Conservation (phyloP, 345 rosid genomes). For the Pistacia vera region DNA sequence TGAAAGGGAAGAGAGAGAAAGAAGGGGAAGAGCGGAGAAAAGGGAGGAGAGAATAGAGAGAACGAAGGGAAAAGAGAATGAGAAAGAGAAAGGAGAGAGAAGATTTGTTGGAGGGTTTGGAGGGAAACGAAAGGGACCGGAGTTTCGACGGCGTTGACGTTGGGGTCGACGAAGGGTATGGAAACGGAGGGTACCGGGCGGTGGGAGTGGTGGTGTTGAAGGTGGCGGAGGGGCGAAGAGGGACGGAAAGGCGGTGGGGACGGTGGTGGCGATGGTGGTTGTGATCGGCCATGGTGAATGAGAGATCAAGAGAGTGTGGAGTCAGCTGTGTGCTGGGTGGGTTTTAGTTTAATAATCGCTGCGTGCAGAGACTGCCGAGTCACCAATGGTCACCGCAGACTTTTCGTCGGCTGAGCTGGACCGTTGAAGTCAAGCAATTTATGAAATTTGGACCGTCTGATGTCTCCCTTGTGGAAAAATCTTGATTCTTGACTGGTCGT, state of each 20-base stretch:
- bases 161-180: slow-evolving; percentile 50
- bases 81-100: slow-evolving; percentile 51
- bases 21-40: slow-evolving; percentile 58
- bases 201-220: slow-evolving; percentile 17
- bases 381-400: background rate
- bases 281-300: slow-evolving; percentile 52
- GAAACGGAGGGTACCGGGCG: slow-evolving; percentile 41
- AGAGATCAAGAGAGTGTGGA: background rate
- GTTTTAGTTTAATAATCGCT: background rate
- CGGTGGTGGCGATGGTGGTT: slow-evolving; percentile 64
- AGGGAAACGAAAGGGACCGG: slow-evolving; percentile 30
- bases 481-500: no score
- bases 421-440: no score
- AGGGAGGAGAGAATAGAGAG: slow-evolving; percentile 60
- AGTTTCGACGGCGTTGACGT: slow-evolving; percentile 67
- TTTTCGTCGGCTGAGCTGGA: background rate
- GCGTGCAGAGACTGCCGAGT: background rate
- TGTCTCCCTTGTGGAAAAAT: no score
- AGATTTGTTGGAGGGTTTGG: slow-evolving; percentile 32
- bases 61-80: slow-evolving; percentile 55
- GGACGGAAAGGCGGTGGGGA: slow-evolving; percentile 71
- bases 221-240: slow-evolving; percentile 36
- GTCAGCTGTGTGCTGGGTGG: background rate
- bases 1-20: slow-evolving; percentile 55
- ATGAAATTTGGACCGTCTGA: no score